These are phyloP conservation scores for Metarhizium brunneum DNA, from an alignment of 2,329 filamentous ascomycete species.

Conservation along the genomic window DNA sequence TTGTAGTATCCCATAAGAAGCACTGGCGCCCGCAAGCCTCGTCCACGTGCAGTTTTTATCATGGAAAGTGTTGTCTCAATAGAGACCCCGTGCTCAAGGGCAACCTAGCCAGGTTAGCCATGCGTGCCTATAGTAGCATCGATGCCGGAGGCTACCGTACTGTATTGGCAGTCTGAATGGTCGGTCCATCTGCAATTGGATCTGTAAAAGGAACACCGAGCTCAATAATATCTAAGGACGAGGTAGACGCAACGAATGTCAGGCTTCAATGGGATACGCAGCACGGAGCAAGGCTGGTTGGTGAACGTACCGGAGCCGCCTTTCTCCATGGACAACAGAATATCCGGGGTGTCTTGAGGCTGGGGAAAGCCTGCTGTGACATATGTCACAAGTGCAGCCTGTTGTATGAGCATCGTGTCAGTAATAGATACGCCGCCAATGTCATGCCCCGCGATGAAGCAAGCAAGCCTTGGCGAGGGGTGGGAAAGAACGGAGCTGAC, in stretches of 20 bases:
- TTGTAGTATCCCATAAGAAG: conserved; percentile 99
- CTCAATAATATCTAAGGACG: conserved; percentile 68
- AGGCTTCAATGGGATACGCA: not conserved
- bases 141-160: conserved; percentile 29
- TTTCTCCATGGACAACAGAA: conserved; percentile 82
- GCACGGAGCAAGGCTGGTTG: not conserved
- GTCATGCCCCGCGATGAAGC: not conserved
- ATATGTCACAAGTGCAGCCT: conserved; percentile 88
- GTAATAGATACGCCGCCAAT: not conserved
- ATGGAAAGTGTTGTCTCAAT: conserved; percentile 72
- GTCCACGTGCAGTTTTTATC: conserved; percentile 68
- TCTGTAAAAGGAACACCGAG: conserved; percentile 95
- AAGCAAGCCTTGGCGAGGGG: too few species aligned
- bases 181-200: conserved; percentile 94
- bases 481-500: conserved; percentile 27
- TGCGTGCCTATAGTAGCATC: not conserved
- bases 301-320: conserved; percentile 68
- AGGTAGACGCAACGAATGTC: not conserved
- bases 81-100: conserved; percentile 81
- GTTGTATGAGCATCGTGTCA: conserved; percentile 8
- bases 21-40: conserved; percentile 72
- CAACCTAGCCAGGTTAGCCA: conserved; percentile 34
- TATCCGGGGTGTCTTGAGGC: conserved; percentile 69
- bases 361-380: conserved; percentile 90
- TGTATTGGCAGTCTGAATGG: conserved; percentile 92